Conservation (phyloP, 371 early-diverging fungal genomes). For the Apophysomyces variabilis region DNA sequence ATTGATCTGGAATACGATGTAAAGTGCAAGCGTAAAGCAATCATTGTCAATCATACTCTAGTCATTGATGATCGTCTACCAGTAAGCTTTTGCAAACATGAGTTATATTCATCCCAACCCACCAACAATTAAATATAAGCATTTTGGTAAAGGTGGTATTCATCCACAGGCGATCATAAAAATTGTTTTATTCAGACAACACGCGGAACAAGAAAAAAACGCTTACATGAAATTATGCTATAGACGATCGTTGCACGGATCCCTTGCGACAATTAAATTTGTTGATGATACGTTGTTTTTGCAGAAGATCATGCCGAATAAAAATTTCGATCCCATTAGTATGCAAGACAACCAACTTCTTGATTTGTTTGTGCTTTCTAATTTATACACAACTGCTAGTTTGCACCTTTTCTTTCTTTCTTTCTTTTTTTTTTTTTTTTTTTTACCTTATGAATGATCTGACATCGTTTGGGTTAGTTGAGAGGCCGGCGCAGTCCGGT, state of each 20-base stretch:
- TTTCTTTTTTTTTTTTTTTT: not conserved
- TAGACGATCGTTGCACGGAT: slow-evolving; percentile 1
- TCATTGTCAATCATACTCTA: not conserved
- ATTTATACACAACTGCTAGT: not conserved
- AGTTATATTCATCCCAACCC: slow-evolving; percentile 1
- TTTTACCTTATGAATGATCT: slow-evolving; percentile 7
- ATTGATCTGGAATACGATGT: not conserved
- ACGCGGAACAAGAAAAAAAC: slow-evolving; percentile 1
- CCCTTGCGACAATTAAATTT: slow-evolving; percentile 1
- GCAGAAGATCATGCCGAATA: slow-evolving; percentile 3
- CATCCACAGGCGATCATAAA: slow-evolving; percentile 5
- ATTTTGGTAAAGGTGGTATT: not conserved
- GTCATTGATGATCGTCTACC: slow-evolving; percentile 1
- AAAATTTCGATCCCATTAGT: not conserved
- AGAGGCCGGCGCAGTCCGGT: slow-evolving; percentile 4
- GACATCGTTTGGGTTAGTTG: slow-evolving; percentile 9
- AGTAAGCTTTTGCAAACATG: slow-evolving; percentile 3
- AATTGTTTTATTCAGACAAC: slow-evolving; percentile 1
- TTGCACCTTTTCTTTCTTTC: slow-evolving; percentile 4
- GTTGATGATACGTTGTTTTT: slow-evolving; percentile 1
- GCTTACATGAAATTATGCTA: not conserved
- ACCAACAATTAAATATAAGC: slow-evolving; percentile 4
- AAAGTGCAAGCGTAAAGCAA: not conserved
- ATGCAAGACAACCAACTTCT: slow-evolving; percentile 3
- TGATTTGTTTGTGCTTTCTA: slow-evolving; percentile 4